phyloP scores from a whole-genome alignment of 805 yeast genomes.

The Vanderwaltozyma yarrowii region DNA sequence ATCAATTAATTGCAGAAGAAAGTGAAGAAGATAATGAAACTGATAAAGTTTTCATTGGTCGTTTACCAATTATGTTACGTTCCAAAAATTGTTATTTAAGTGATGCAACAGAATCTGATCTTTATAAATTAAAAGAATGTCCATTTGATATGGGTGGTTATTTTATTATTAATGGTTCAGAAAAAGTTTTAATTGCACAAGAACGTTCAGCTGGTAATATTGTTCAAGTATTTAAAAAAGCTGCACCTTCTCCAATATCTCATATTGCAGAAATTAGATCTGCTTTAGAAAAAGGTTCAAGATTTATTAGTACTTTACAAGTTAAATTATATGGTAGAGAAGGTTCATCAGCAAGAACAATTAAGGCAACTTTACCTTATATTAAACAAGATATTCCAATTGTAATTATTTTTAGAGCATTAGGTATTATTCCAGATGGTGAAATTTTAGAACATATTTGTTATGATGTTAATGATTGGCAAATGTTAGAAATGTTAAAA shows the following conservation, averaged over 20 bases:
- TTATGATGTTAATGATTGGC: conserved; percentile 97
- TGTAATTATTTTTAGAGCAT: conserved; percentile 92
- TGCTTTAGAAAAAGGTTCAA: conserved; percentile 94
- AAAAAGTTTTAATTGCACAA: conserved; percentile 96
- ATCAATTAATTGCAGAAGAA: conserved; percentile 42
- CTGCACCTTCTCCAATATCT: conserved; percentile 93
- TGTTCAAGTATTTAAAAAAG: conserved; percentile 95
- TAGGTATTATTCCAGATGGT: conserved; percentile 98
- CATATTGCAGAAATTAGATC: conserved; percentile 95
- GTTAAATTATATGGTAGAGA: conserved; percentile 83
- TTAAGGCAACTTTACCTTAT: conserved; percentile 92
- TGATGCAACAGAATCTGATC: conserved; percentile 83
- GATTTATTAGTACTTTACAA: conserved; percentile 88
- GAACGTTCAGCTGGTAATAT: conserved; percentile 98
- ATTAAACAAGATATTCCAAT: conserved; percentile 95
- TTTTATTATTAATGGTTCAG: conserved; percentile 96
- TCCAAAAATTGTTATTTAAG: conserved; percentile 91
- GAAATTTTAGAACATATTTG: conserved; percentile 97
- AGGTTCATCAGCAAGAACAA: conserved; percentile 65
- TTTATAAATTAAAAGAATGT: conserved; percentile 93
- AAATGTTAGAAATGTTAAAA: conserved; percentile 96
- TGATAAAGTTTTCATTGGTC: conserved; percentile 84
- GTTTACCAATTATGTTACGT: conserved; percentile 95
- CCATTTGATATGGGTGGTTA: conserved; percentile 99
- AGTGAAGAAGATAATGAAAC: conserved; percentile 59